Evolutionary conservation across 495 filamentous ascomycete genomes (phyloP).

Genomic region (Massariosphaeria phaeospora): DNA sequence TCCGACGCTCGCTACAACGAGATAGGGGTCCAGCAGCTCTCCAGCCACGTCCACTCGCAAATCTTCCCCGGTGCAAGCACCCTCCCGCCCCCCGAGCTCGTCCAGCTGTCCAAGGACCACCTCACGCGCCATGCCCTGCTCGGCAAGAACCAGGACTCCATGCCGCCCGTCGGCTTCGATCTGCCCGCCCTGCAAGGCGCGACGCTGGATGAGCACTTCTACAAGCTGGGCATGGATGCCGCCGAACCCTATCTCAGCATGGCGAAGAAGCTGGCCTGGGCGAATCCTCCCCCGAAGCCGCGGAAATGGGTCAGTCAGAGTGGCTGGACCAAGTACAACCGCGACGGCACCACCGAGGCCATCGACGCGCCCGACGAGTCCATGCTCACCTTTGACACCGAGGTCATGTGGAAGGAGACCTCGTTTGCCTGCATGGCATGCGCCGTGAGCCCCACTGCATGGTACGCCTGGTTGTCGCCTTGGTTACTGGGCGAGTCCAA

Average conservation of each 20-base stretch:
- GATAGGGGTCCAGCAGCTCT: conserved; percentile 90
- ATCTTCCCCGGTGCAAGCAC: conserved; percentile 63
- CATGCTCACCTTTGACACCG: conserved; percentile 89
- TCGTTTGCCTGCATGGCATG: conserved; percentile 95
- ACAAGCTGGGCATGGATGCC: conserved; percentile 80
- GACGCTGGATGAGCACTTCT: conserved; percentile 91
- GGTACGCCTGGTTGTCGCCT: conserved; percentile 97
- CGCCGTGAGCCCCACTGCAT: conserved; percentile 76
- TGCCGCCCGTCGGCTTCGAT: conserved; percentile 75
- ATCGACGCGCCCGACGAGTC: conserved; percentile 73
- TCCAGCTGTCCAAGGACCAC: conserved; percentile 76
- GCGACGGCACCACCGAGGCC: conserved; percentile 62
- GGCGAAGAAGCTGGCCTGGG: conserved; percentile 65
- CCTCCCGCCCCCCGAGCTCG: conserved; percentile 60
- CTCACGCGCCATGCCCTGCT: conserved; percentile 81
- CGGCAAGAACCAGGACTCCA: conserved; percentile 77
- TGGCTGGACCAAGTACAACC: conserved; percentile 91
- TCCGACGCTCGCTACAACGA: conserved; percentile 73
- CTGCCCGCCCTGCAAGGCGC: conserved; percentile 72
- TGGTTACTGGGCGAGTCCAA: conserved; percentile 84
- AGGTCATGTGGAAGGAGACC: conserved; percentile 92
- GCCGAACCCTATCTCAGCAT: conserved; percentile 79
- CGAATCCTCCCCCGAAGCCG: conserved; percentile 66
- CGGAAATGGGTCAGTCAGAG: conserved; percentile 71
- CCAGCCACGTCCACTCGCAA: conserved; percentile 72